Evolutionary conservation across 768 basidiomycete species (phyloP), one percentile per base, ranked within the genome.

Genomic region (Holtermannia corniformis): DNA sequence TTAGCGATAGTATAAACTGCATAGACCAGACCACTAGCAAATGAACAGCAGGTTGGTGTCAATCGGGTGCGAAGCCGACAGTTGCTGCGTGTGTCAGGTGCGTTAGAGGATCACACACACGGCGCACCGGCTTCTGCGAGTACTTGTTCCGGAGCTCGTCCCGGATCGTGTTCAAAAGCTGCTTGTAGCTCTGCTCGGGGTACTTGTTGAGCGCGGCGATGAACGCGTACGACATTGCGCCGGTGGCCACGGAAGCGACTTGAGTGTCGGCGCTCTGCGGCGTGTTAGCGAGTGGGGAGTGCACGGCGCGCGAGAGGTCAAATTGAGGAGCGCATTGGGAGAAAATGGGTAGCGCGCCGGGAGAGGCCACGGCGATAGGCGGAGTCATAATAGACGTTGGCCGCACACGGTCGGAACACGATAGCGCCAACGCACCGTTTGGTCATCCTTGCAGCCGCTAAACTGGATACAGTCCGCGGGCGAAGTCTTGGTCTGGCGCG

Each of bases 381-480:
- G n/a, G n/a, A n/a, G n/a, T n/a, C n/a, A n/a, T n/a, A n/a, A n/a
- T n/a, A n/a, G n/a, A n/a, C n/a, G n/a, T n/a, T n/a, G n/a, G n/a
- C n/a, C n/a, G n/a, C n/a, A n/a, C n/a, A n/a, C n/a, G n/a, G n/a
- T n/a, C n/a, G n/a, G n/a, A n/a, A n/a, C n/a, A n/a, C n/a, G n/a
- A n/a, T n/a, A n/a, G n/a, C n/a, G n/a, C n/a, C n/a, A n/a, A n/a
- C n/a, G n/a, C n/a, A n/a, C n/a, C 11, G 72, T 73, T 52, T 74
- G 73, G 0, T 60, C 61, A 56, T 78, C 77, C 52, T 76, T 76
- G 58, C 77, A 78, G 0, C 75, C 75, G n/a, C 72, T 70, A 66
- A 71, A 76, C 37, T 63, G 63, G 51, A 76, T 72, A 13, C 84
- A 87, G 69, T 97, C 93, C 19, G 90, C 91, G 5, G 82, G 78